Evolutionary conservation across 2,329 filamentous ascomycete species (phyloP).

Genomic region (Pestalotiopsis sp.): DNA sequence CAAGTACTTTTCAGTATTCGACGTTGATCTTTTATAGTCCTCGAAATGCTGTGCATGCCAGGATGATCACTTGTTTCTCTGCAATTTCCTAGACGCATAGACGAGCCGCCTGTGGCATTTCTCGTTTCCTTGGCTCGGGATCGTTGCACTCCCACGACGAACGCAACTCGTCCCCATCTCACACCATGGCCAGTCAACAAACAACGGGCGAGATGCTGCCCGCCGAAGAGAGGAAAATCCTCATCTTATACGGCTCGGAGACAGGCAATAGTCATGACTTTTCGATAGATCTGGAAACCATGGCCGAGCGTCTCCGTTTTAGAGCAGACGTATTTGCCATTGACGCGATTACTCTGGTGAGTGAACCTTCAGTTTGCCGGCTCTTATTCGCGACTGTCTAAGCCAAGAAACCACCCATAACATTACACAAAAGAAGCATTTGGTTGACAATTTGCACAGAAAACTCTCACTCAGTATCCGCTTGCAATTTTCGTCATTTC

Average conservation of each 20-base stretch:
- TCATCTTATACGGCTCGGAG: constrained; percentile 91
- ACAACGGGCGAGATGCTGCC: constrained; percentile 19
- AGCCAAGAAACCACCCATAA: not conserved
- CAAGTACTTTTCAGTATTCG: not conserved
- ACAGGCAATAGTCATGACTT: constrained; percentile 93
- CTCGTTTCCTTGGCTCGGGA: not conserved
- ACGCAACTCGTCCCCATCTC: not conserved
- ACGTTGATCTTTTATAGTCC: not conserved
- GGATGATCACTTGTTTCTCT: not conserved
- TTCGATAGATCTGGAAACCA: constrained; percentile 78
- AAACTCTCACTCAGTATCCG: constrained; percentile 49
- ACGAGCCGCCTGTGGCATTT: not conserved
- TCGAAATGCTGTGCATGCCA: not conserved
- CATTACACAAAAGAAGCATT: not conserved
- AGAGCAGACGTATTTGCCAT: constrained; percentile 75
- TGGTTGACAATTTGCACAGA: constrained; percentile 37
- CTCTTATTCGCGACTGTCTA: not conserved
- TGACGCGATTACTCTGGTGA: constrained; percentile 74
- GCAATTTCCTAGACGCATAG: too few relatives aligned
- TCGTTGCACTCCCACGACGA: not conserved
- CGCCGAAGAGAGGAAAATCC: constrained; percentile 43
- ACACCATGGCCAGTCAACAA: constrained; percentile 2
- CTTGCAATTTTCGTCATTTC: constrained; percentile 82
- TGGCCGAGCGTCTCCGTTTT: constrained; percentile 80
- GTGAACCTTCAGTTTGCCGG: constrained; percentile 32